Evolutionary conservation across 2,329 filamentous ascomycete genomes (phyloP), one percentile per base, ranked within the genome.

Genomic region (Stemphylium lycopersici): DNA sequence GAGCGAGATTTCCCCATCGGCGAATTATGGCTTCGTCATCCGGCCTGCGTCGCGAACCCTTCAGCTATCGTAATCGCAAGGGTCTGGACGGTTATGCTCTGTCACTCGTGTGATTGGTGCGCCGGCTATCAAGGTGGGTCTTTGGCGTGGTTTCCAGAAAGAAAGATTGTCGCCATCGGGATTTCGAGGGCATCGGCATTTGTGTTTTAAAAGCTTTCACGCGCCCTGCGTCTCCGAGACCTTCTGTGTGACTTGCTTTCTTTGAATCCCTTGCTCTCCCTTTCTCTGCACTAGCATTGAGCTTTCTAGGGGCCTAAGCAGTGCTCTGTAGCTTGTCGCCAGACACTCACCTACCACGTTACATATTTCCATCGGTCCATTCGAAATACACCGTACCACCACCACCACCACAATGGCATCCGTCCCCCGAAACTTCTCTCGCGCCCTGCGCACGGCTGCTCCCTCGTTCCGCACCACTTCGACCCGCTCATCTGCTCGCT

Each of bases 401-500:
- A 46, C 45, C 43, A 36, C 18, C 40, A 33, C 24, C 46, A 59
- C 62, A 61, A 75, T 75, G 72, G 71, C 71, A 48, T 70, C 73
- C 39, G 66, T 70, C 50, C 67, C 69, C 29, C 71, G 71, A 59
- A 67, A 45, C 62, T 68, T 72, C 59, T 65, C 74, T 48, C 77
- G 78, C 54, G 75, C 76, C 46, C 76, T 66, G 72, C 76, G 61
- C 69, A 75, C 66, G 66, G 56, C 70, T 18, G 57, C 69, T 2
- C 69, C 73, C 33, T 62, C 82, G 63, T 80, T 87, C 53, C 79
- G 88, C 71, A 84, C 85, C 70, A 80, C 84, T 66, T 76, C 81
- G 48, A 78, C 84, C 39, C 86, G 84, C 68, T 83, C 80, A 69
- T 55, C 57, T 36, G 73, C 72, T 31, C 80, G 84, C 62, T 83